phyloP scores from a whole-genome alignment of 129 eudicot genomes.

The Ambrosia artemisiifolia region DNA sequence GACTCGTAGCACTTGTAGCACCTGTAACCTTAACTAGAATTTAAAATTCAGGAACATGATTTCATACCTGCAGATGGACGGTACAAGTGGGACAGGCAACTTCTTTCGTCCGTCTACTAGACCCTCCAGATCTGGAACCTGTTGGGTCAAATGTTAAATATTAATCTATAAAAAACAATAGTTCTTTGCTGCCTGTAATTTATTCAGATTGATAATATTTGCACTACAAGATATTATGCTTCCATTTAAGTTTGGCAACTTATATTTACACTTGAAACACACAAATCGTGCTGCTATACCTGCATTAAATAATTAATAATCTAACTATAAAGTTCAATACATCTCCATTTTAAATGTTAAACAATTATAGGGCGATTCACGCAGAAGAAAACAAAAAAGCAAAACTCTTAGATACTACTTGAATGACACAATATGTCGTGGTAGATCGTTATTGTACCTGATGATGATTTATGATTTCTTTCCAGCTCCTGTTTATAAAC shows the following conservation, averaged over 20 bases:
- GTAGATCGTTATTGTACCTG: slow-evolving; percentile 47
- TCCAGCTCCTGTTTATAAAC: slow-evolving; percentile 64
- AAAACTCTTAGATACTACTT: neutral
- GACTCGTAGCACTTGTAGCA: slow-evolving; percentile 36
- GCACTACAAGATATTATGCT: neutral
- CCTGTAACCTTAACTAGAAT: slow-evolving; percentile 44
- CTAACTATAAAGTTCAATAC: neutral
- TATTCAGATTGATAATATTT: neutral
- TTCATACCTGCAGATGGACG: slow-evolving; percentile 81
- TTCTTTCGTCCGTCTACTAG: slow-evolving; percentile 81
- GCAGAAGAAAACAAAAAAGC: too few species aligned
- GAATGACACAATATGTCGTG: neutral
- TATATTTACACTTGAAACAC: neutral
- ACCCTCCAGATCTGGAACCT: slow-evolving; percentile 48
- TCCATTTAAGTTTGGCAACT: neutral
- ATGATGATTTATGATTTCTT: slow-evolving; percentile 72
- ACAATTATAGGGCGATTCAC: neutral
- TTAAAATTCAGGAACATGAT: neutral
- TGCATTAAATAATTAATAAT: too few species aligned
- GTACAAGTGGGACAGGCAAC: slow-evolving; percentile 98
- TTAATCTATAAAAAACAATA: neutral
- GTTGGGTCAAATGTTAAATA: neutral
- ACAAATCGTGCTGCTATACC: too few species aligned
- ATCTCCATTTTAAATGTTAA: neutral
- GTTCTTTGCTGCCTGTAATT: neutral